These are phyloP conservation scores for Ustilago curta DNA, from an alignment of 1,284 basidiomycete genomes.

Conservation along the genomic window DNA sequence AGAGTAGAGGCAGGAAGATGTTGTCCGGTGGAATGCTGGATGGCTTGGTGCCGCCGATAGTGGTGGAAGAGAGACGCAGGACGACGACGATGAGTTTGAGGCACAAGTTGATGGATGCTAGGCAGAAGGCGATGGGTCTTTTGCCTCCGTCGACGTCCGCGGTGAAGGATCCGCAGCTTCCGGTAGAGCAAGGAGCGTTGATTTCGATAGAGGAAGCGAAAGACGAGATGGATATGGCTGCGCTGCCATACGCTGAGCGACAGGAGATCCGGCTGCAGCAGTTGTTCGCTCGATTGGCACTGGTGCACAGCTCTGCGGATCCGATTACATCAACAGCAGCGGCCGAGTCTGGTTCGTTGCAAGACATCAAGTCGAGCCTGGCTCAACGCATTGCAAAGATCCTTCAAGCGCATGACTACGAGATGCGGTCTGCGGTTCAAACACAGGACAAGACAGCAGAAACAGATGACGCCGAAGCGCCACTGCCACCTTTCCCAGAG, in stretches of 20 bases:
- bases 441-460: not conserved
- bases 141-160: constrained; percentile 19
- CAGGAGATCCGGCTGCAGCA: constrained; percentile 44
- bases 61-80: constrained; percentile 18
- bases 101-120: constrained; percentile 38
- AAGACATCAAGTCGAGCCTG: constrained; percentile 37
- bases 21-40: not conserved
- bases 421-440: constrained; percentile 13
- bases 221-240: constrained; percentile 19
- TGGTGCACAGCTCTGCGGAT: constrained; percentile 21
- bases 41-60: constrained; percentile 6
- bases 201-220: not conserved
- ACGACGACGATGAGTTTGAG: constrained; percentile 17
- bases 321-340: not conserved
- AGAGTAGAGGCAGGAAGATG: constrained; percentile 17
- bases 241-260: constrained; percentile 33
- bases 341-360: constrained; percentile 12
- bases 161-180: not conserved
- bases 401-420: constrained; percentile 27
- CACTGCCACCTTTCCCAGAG: constrained; percentile 9
- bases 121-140: constrained; percentile 32
- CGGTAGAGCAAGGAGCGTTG: not conserved
- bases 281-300: constrained; percentile 41
- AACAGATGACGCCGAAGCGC: not conserved
- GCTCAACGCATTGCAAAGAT: constrained; percentile 42